Evolutionary conservation across 495 filamentous ascomycete species (phyloP), one percentile per base, ranked within the genome.

Genomic region (Trichoderma virens): DNA sequence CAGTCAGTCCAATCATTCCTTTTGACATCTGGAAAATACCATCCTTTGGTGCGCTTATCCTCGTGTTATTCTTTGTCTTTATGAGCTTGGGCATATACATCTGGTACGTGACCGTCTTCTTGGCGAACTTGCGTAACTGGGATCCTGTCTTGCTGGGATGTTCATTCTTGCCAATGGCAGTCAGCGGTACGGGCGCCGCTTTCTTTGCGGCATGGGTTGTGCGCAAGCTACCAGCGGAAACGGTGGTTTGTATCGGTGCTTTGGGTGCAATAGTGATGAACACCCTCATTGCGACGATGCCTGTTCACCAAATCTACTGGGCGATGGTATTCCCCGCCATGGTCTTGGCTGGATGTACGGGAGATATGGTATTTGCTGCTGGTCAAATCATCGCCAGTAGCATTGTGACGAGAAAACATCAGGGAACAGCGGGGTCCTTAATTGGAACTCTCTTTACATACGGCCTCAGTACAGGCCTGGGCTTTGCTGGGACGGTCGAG

Each of bases 381-480:
- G 38, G 38, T 1, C 38, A 41, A 18, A 41, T 41, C 38, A 41
- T 41, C 18, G 38, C 38, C 14, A 41, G 38, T 41, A 41, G 38
- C 11, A 18, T 11, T 5, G 38, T 41, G 18, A 3, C 38, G 9
- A 41, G 38, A 18, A 5, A 18, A 9, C 38, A 41, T 41, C 38
- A 41, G 38, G 38, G 38, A 11, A 18, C 38, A 3, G 38, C 38
- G 18, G 38, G 38, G 0, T 41, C 38, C 14, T 18, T 41, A 16
- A 41, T 41, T 89, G 87, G 38, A 1, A 41, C 18, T 11, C 38
- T 41, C 18, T 41, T 41, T 11, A 41, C 38, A 16, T 41, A 41
- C 18, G 38, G 38, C 14, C 14, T 41, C 13, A 41, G 38, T 18
- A 41, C 38, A 16, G 38, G 38, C 18, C 38, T 41, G 38, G 38